Evolutionary conservation across 345 rosid genomes (phyloP), one percentile per base, ranked within the genome.

Genomic region (Pelargonium nanum): DNA sequence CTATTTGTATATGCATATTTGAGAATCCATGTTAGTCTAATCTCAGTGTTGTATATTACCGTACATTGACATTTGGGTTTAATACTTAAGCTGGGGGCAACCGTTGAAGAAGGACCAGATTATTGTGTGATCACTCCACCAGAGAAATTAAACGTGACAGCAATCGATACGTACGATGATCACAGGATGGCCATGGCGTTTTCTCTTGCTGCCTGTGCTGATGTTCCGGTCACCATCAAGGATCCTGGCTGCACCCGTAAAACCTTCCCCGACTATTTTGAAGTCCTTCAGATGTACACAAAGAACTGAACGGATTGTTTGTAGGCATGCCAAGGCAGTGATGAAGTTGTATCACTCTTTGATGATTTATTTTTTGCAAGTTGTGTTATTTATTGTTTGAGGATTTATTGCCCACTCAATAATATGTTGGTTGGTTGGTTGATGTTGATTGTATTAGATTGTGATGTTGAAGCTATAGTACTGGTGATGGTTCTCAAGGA

Each of bases 121-220:
- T 90, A 86, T 68, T 94, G 97, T 64, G 83, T 90, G 73, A 94
- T 94, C 60, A 90, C 92, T 70, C 97, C 97, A 24, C 97, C 99
- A 0, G 83, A 86, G 64, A 93, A 85, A 69, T 65, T 93, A 63
- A 85, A 76, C 8, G 70, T 82, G 5, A 56, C 97, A 3, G 87
- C 83, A 45, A 89, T 93, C 22, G 97, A 89, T 74, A 93, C 99
- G 7, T 93, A 89, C 0, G 97, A 93, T 56, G 99, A 93, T 76
- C 97, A 90, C 58, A 77, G 99, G 53, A 93, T 93, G 99, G 99
- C 99, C 65, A 89, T 93, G 99, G 83, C 99, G 6, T 93, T 89
- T 77, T 89, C 97, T n/a, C 90, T 93, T 13, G 99, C 97, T 21
- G 97, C 97, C 54, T 93, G 96, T 71, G 87, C 80, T 16, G 92